Percentiles rank a stretch among this genome's conserved stretches.
Conservation (phyloP, 129 eudicot species). For the Flaveria robusta region DNA sequence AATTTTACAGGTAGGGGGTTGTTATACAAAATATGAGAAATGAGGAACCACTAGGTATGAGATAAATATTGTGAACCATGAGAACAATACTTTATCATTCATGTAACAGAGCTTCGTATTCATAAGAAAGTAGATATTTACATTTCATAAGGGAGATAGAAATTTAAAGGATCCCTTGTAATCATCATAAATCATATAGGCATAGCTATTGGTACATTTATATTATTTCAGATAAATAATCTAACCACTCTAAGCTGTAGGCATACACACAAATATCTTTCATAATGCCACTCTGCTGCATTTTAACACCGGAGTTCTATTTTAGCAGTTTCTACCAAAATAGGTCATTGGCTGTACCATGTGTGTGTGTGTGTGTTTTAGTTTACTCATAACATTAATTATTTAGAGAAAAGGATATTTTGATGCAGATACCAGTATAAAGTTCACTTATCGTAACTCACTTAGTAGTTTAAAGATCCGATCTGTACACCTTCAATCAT, state of each 20-base stretch:
- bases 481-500: constrained; percentile 43
- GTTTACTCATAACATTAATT: neutral
- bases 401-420: neutral
- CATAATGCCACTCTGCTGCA: neutral
- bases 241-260: constrained; percentile 14
- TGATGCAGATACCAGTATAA: neutral
- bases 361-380: neutral
- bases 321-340: constrained; percentile 10
- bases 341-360: neutral
- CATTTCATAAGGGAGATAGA: neutral
- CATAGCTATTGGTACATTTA: constrained; percentile 14
- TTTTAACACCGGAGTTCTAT: constrained; percentile 3
- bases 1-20: constrained; percentile 5
- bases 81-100: constrained; percentile 4
- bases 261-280: constrained; percentile 16
- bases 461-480: constrained; percentile 1
- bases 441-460: neutral
- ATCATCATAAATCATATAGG: constrained; percentile 12
- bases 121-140: constrained; percentile 6
- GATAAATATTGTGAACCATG: neutral
- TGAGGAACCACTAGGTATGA: neutral
- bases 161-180: neutral
- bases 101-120: neutral
- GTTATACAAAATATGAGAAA: neutral
- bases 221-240: constrained; percentile 18